These are phyloP conservation scores for Ogataea pilisensis DNA, from an alignment of 805 yeast genomes.

Conservation along the genomic window DNA sequence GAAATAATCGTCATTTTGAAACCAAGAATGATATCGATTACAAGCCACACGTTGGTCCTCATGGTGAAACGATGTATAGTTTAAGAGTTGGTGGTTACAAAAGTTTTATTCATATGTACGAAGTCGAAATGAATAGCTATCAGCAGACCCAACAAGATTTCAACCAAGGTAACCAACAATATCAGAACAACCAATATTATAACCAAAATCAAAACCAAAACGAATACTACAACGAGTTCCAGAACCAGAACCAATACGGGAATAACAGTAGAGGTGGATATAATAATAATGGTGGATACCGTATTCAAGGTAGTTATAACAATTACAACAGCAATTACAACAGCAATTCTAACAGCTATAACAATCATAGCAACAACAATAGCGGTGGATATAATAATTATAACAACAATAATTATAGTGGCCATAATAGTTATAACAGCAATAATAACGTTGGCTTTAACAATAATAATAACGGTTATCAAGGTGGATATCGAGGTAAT, in stretches of 20 bases:
- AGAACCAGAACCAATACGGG: constrained; percentile 10
- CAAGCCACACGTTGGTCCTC: constrained; percentile 47
- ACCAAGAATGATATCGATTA: constrained; percentile 28
- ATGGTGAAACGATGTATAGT: constrained; percentile 40
- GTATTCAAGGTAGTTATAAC: constrained; percentile 14
- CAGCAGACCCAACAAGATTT: constrained; percentile 16
- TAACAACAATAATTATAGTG: constrained; percentile 3
- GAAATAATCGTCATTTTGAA: constrained; percentile 27
- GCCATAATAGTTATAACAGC: neutral
- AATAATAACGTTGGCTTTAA: constrained; percentile 4
- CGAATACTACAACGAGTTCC: constrained; percentile 17
- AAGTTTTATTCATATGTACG: constrained; percentile 36
- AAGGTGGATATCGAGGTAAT: constrained; percentile 1
- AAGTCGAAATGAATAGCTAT: constrained; percentile 24
- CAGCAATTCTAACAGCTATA: constrained; percentile 4
- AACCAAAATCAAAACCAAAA: constrained; percentile 11
- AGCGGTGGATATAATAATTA: constrained; percentile 1
- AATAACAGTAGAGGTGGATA: neutral
- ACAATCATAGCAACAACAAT: constrained; percentile 1
- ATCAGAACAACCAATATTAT: constrained; percentile 6
- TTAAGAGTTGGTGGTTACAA: constrained; percentile 50
- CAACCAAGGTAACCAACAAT: constrained; percentile 12
- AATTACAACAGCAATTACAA: constrained; percentile 8
- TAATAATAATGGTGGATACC: constrained; percentile 5
- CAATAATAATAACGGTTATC: neutral